Evolutionary conservation across 108 stramenopile genomes (phyloP).

Genomic region (Nitzschia sp.): DNA sequence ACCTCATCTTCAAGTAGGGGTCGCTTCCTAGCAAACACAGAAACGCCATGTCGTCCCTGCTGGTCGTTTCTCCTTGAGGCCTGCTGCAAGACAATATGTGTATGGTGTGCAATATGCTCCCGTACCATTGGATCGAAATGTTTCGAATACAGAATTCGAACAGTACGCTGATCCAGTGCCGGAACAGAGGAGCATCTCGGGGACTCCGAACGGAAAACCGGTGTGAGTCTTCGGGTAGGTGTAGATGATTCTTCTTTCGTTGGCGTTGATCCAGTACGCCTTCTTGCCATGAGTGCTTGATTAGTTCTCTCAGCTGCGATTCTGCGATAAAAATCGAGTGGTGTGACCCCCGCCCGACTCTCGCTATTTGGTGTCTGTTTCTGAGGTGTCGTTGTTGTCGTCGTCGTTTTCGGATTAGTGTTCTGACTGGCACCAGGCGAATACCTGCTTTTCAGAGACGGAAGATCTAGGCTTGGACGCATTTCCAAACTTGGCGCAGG

Average conservation of each 20-base stretch:
- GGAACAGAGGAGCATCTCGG: not conserved
- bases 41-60: not conserved
- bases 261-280: not conserved
- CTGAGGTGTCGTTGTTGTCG: no score
- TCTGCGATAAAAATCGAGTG: conserved; percentile 10
- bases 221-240: not conserved
- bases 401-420: not conserved
- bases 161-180: conserved; percentile 17
- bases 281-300: not conserved
- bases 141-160: conserved; percentile 5
- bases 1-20: conserved; percentile 22
- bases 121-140: conserved; percentile 16
- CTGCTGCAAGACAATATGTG: not conserved
- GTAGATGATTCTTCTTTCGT: not conserved
- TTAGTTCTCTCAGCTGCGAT: conserved; percentile 4
- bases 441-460: conserved; percentile 1
- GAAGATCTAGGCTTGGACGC: conserved; percentile 7
- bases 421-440: not conserved
- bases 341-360: not conserved
- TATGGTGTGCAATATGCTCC: not conserved
- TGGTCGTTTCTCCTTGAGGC: not conserved
- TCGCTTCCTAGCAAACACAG: conserved; percentile 20
- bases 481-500: not conserved
- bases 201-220: not conserved
- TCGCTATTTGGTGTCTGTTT: not conserved